phyloP scores from a whole-genome alignment of 2,329 filamentous ascomycete species.

The Leptographium wingfieldii region DNA sequence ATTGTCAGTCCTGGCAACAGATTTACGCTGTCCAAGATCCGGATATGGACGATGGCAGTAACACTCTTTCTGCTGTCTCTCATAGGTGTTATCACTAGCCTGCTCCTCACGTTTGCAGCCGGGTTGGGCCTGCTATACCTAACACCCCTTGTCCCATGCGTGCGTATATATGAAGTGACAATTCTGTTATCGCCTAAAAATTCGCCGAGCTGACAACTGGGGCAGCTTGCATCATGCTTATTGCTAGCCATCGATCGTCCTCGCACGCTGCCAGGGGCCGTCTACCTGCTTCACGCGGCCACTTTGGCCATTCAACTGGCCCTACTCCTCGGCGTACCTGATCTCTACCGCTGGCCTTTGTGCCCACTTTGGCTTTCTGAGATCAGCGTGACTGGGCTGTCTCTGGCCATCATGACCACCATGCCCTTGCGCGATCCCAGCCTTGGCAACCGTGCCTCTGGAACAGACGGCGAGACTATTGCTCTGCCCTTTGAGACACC shows the following conservation, averaged over 20 bases:
- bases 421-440: constrained; percentile 59
- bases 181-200: neutral
- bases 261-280: constrained; percentile 15
- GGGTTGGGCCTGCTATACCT: constrained; percentile 17
- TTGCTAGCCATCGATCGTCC: constrained; percentile 20
- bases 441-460: constrained; percentile 28
- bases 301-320: constrained; percentile 20
- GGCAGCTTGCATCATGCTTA: constrained; percentile 8
- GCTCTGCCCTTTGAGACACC: constrained; percentile 40
- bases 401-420: constrained; percentile 41
- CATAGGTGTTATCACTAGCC: constrained; percentile 18
- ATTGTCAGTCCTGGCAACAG: neutral
- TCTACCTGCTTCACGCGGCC: constrained; percentile 18
- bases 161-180: constrained; percentile 14
- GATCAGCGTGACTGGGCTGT: constrained; percentile 29
- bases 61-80: constrained; percentile 25
- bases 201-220: neutral
- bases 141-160: constrained; percentile 23
- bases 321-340: constrained; percentile 20
- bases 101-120: constrained; percentile 9
- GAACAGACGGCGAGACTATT: constrained; percentile 26
- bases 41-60: constrained; percentile 18
- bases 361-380: constrained; percentile 17
- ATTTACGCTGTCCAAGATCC: constrained; percentile 2
- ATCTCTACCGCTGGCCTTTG: constrained; percentile 14